phyloP scores from a whole-genome alignment of 495 filamentous ascomycete species.

The Amniculicola lignicola region DNA sequence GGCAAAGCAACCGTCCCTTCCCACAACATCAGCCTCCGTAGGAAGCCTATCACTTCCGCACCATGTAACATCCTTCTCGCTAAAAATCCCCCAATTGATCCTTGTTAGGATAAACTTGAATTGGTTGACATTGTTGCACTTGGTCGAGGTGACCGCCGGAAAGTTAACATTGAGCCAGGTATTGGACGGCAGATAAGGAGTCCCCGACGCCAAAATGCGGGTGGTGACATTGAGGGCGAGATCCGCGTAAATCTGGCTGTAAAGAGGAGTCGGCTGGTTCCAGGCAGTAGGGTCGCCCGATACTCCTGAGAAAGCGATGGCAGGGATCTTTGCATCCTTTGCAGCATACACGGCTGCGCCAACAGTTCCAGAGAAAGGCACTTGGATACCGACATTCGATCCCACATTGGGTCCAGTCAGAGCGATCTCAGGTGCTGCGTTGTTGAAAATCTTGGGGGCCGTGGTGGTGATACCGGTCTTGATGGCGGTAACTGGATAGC shows the following conservation, averaged over 20 bases:
- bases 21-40: slow-evolving; percentile 52
- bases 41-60: slow-evolving; percentile 58
- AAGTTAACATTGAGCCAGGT: slow-evolving; percentile 69
- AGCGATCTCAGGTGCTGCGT: slow-evolving; percentile 50
- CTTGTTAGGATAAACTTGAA: slow-evolving; percentile 62
- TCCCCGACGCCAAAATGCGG: slow-evolving; percentile 50
- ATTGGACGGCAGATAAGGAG: slow-evolving; percentile 56
- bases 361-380: slow-evolving; percentile 60
- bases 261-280: slow-evolving; percentile 48
- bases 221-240: slow-evolving; percentile 57
- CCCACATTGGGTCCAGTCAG: slow-evolving; percentile 66
- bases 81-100: slow-evolving; percentile 55
- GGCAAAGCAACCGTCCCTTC: slow-evolving; percentile 53
- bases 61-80: slow-evolving; percentile 52
- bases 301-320: slow-evolving; percentile 61
- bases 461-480: slow-evolving; percentile 59
- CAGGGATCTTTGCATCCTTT: slow-evolving; percentile 53
- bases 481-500: slow-evolving; percentile 63
- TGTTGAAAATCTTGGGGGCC: slow-evolving; percentile 51
- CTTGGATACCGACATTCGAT: slow-evolving; percentile 52
- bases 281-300: slow-evolving; percentile 52
- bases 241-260: slow-evolving; percentile 59
- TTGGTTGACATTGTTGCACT: slow-evolving; percentile 48
- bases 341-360: slow-evolving; percentile 59
- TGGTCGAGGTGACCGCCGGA: slow-evolving; percentile 46